A percentile compares a stretch with the other conserved stretches of the same genome.
Conservation (phyloP, 169 alveolate genomes). For the Plasmodium vinckei region DNA sequence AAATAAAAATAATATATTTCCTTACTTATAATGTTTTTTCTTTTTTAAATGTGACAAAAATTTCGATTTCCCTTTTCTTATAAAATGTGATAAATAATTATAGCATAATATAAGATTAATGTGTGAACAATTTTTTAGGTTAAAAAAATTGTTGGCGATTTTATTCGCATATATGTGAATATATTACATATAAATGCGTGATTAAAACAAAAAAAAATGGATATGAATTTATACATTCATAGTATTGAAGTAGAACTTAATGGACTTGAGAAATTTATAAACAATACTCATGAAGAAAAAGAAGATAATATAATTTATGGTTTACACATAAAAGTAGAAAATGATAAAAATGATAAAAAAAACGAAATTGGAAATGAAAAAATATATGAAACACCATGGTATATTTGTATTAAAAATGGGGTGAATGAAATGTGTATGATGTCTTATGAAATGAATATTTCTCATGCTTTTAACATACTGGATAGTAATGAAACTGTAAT, state of each 20-base stretch:
- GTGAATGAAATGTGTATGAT: slow-evolving; percentile 54
- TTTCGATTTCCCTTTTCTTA: too few species aligned
- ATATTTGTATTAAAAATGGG: slow-evolving; percentile 41
- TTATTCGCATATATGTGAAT: too few species aligned
- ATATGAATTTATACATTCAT: slow-evolving; percentile 62
- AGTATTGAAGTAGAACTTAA: slow-evolving; percentile 61
- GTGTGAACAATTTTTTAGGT: too few species aligned
- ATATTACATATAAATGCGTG: too few species aligned
- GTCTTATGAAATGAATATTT: slow-evolving; percentile 71
- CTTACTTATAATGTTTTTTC: too few species aligned
- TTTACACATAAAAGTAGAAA: slow-evolving; percentile 64
- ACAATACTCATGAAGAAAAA: slow-evolving; percentile 14
- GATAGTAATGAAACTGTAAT: slow-evolving; percentile 23
- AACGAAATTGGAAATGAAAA: slow-evolving; percentile 12
- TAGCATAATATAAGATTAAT: too few species aligned
- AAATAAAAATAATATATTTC: too few species aligned
- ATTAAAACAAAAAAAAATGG: slow-evolving; percentile 21
- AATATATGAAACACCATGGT: slow-evolving; percentile 75
- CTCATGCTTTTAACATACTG: slow-evolving; percentile 48
- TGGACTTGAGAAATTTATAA: neutral
- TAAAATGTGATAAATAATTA: too few species aligned
- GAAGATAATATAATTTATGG: slow-evolving; percentile 58
- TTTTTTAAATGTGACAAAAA: too few species aligned
- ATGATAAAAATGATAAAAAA: slow-evolving; percentile 2
- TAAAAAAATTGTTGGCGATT: too few species aligned